These are phyloP conservation scores for Rehmannia glutinosa DNA, from an alignment of 257 asterid genomes.

Conservation along the genomic window DNA sequence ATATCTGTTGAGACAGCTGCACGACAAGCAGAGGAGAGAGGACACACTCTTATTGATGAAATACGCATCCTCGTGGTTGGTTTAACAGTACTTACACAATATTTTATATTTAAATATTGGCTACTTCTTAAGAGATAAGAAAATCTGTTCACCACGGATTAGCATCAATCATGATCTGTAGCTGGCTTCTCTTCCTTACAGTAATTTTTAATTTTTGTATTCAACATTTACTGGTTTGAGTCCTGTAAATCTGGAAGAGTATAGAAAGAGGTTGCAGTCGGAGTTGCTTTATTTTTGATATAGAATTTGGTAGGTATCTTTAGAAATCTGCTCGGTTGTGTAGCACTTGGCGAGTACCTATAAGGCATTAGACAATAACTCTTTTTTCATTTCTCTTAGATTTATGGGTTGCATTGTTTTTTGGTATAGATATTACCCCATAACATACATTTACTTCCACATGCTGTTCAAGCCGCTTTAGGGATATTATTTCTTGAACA, in stretches of 20 bases:
- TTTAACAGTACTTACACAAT: slow-evolving; percentile 16
- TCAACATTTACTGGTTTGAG: background rate
- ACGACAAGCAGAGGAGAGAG: slow-evolving; percentile 92
- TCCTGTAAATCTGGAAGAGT: slow-evolving; percentile 7
- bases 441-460: background rate
- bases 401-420: too few relatives aligned
- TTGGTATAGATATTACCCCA: background rate
- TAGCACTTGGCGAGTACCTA: too few relatives aligned
- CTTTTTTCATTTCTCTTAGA: too few relatives aligned
- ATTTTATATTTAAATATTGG: background rate
- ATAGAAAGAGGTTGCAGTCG: background rate
- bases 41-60: slow-evolving; percentile 87
- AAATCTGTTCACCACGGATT: slow-evolving; percentile 8
- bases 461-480: background rate
- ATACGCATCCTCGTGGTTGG: slow-evolving; percentile 90
- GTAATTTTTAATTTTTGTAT: background rate
- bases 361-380: too few relatives aligned
- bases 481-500: background rate
- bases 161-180: background rate
- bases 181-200: slow-evolving; percentile 16
- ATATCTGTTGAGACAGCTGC: slow-evolving; percentile 98
- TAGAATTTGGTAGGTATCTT: background rate
- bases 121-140: background rate
- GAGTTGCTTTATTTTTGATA: background rate
- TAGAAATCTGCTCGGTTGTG: background rate